Conservation (phyloP, 2,329 filamentous ascomycete species). For the Nothophaeocryptopus gaeumannii region DNA sequence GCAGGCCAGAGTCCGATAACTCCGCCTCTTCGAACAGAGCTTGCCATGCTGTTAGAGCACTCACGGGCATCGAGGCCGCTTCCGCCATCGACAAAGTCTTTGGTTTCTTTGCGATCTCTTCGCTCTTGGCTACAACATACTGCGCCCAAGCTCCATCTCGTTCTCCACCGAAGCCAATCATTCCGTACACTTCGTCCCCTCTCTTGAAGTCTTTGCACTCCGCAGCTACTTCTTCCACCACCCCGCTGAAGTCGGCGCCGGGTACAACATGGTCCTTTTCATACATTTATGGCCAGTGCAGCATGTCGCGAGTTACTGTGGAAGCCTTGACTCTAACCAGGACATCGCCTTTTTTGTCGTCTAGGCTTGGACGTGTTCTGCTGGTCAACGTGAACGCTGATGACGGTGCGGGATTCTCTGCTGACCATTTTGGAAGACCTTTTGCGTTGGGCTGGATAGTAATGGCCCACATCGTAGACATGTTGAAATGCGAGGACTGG, state of each 20-base stretch:
- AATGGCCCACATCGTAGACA: background rate
- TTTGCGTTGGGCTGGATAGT: background rate
- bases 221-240: slow-evolving; percentile 34
- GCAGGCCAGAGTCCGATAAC: slow-evolving; percentile 9
- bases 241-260: slow-evolving; percentile 41
- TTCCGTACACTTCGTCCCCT: slow-evolving; percentile 39
- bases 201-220: slow-evolving; percentile 32
- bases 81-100: slow-evolving; percentile 35
- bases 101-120: slow-evolving; percentile 38
- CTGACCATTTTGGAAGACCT: background rate
- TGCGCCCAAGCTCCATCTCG: slow-evolving; percentile 34
- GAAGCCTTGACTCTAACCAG: slow-evolving; percentile 38
- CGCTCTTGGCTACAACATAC: slow-evolving; percentile 33
- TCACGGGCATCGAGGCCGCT: slow-evolving; percentile 41
- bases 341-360: background rate
- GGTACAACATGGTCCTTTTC: slow-evolving; percentile 21
- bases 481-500: too few species aligned
- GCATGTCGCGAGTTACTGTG: slow-evolving; percentile 34
- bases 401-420: slow-evolving; percentile 6
- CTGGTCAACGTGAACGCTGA: background rate
- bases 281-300: slow-evolving; percentile 33
- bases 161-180: slow-evolving; percentile 24
- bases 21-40: slow-evolving; percentile 34
- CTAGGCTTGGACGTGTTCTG: background rate
- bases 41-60: slow-evolving; percentile 44